Evolutionary conservation across 176 grass and related monocot genomes (phyloP).

Genomic region (barley (Hordeum vulgare)): MorexV3_pseudomolecules_assembly NC_058518.1:402756809-402757308

Average conservation of each 20-base stretch:
- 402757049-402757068: neutral
- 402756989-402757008: neutral
- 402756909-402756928: too few relatives aligned
- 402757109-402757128: neutral
- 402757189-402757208: too few relatives aligned
- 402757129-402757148: neutral
- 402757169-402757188: too few relatives aligned
- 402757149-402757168: too few relatives aligned
- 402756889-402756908: too few relatives aligned
- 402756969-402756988: too few relatives aligned
- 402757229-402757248: neutral
- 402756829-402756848: too few relatives aligned
- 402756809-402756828: too few relatives aligned
- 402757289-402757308: neutral
- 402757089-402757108: neutral
- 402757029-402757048: neutral
- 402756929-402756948: too few relatives aligned
- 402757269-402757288: neutral
- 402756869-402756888: too few relatives aligned
- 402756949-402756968: too few relatives aligned
- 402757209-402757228: neutral
- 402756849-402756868: too few relatives aligned
- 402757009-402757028: neutral
- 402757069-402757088: neutral
- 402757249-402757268: neutral